Percentiles rank a stretch among this genome's conserved stretches.
These are phyloP conservation scores for Euphorbia tirucalli DNA, from an alignment of 345 rosid species.

Conservation along the genomic window DNA sequence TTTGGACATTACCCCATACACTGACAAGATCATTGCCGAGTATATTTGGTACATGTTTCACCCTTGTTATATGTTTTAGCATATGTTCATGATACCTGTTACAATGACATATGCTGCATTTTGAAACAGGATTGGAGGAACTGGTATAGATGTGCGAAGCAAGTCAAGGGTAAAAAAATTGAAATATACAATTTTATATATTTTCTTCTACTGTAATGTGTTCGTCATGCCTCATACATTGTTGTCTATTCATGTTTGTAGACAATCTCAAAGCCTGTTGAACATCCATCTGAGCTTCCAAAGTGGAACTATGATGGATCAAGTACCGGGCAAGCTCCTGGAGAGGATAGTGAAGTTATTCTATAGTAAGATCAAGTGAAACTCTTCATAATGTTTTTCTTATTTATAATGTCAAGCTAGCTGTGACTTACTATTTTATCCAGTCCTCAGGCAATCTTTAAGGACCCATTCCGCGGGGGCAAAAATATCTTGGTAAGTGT, in stretches of 20 bases:
- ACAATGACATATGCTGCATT: too few relatives aligned
- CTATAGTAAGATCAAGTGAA: constrained; percentile 64
- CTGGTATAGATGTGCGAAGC: constrained; percentile 85
- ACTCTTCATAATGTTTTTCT: neutral
- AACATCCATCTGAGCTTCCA: constrained; percentile 94
- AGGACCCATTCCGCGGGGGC: constrained; percentile 97
- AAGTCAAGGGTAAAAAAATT: constrained; percentile 73
- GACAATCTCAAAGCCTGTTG: constrained; percentile 83
- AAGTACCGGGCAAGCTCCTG: constrained; percentile 96
- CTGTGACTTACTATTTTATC: constrained; percentile 19
- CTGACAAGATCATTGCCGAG: constrained; percentile 87
- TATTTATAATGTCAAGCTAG: neutral
- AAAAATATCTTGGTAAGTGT: constrained; percentile 87
- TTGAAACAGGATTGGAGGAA: constrained; percentile 84
- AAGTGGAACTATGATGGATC: constrained; percentile 99
- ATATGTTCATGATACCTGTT: neutral
- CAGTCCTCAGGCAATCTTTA: constrained; percentile 96
- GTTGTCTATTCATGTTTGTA: constrained; percentile 20
- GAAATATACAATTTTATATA: constrained; percentile 1
- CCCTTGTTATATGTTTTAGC: neutral
- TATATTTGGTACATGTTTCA: constrained; percentile 72
- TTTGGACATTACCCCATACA: constrained; percentile 74
- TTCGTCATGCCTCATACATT: constrained; percentile 14
- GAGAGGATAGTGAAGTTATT: constrained; percentile 98
- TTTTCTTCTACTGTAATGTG: neutral